These are phyloP conservation scores for Musa acuminata DNA, from an alignment of 176 grass and related monocot species.

Conservation along the genomic window DNA sequence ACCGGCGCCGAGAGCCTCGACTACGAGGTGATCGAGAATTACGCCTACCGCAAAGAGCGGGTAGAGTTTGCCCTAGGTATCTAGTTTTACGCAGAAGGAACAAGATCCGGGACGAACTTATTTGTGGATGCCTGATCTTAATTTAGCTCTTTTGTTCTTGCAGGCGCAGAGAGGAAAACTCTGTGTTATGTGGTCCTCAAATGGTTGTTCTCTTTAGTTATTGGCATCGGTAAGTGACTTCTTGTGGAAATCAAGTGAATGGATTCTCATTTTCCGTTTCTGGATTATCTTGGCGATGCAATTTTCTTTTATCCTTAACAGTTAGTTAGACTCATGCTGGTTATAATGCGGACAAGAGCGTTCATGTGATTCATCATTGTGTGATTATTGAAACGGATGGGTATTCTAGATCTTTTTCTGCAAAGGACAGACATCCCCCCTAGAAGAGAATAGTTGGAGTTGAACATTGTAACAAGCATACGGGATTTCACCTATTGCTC, in stretches of 20 bases:
- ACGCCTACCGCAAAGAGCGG: conserved; percentile 96
- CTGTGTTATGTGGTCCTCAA: conserved; percentile 92
- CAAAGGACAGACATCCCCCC: no score
- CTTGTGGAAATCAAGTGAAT: not conserved
- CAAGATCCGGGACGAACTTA: not conserved
- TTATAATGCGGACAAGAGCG: not conserved
- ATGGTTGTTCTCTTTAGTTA: conserved; percentile 79
- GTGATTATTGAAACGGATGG: not conserved
- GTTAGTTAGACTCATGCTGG: no score
- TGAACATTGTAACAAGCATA: no score
- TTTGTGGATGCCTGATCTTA: not conserved
- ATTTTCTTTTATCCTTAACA: not conserved
- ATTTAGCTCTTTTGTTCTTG: conserved; percentile 11
- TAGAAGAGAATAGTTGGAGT: no score
- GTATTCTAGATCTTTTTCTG: not conserved
- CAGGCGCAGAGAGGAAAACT: conserved; percentile 80
- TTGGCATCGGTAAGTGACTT: conserved; percentile 60
- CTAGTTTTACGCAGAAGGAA: not conserved
- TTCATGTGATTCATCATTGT: not conserved
- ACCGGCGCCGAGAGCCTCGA: conserved; percentile 79
- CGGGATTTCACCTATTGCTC: no score
- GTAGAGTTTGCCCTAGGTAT: conserved; percentile 16
- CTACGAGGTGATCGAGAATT: conserved; percentile 98
- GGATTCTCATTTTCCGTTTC: not conserved
- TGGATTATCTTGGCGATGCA: not conserved